Base-by-base conservation (phyloP, 352 stramenopile species). In the Phytophthora tubulina region DNA sequence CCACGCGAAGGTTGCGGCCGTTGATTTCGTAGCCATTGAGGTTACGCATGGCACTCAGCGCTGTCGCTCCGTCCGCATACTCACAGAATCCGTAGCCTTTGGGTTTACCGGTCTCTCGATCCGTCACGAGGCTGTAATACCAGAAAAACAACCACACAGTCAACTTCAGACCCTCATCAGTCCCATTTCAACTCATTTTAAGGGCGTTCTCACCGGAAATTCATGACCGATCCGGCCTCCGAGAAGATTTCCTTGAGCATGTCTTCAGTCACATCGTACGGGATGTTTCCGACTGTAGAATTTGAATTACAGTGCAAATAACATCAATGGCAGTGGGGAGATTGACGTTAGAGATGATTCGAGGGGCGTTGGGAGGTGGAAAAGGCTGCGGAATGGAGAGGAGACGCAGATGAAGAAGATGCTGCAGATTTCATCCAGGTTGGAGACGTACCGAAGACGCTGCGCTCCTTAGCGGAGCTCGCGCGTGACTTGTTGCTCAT, bases 231-330 rank as follows among this genome's bases (percentile, higher is more conserved):
- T 30, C 89, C 89, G 13, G 86, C 89, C 55, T 91, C 87, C 9
- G 89, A 95, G 78, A 96, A 96, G 56, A 96, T 91, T 70, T 96
- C 87, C 66, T 90, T 90, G 41, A 96, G 87, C 86, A 87, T 87
- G 9, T 96, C 89, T 49, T 96, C 89, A 11, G 89, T 92, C 46
- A 96, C 89, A 84, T 96, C 89, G 72, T 96, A 96, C 50, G 89
- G 89, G 54, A 96, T 96, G 71, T 96, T 96, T 63, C 89, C 89
- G 45, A 96, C 89, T 96, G 69, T 10, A 33, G 45, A 61, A 42
- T 70, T 71, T 52, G n/a, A 56, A 60, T 49, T 35, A n/a, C 27
- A 73, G 59, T 14, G 54, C 1, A 10, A 63, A 48, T 61, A 49
- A 21, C 32, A 73, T 31, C 55, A 42, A 57, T 32, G 57, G 21